Conservation (phyloP, 2,329 filamentous ascomycete species). For the Ascochyta fabae region DNA sequence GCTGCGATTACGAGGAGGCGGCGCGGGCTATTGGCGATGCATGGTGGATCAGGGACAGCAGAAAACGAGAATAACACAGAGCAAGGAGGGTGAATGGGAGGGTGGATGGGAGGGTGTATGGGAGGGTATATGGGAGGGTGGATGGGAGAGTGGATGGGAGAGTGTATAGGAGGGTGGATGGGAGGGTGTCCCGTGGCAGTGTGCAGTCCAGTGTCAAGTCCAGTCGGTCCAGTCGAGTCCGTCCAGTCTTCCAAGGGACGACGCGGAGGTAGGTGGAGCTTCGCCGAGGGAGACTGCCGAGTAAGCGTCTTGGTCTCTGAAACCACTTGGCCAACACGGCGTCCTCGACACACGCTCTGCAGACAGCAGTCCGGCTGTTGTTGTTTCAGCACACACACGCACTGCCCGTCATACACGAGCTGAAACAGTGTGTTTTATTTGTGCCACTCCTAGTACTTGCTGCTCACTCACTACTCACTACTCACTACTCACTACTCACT, state of each 20-base stretch:
- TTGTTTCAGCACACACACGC: slow-evolving; percentile 1
- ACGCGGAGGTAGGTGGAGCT: slow-evolving; percentile 1
- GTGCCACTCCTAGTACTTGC: too few species aligned
- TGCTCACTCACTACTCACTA: too few species aligned
- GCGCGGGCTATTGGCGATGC: slow-evolving; percentile 7
- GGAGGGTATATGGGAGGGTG: too few species aligned
- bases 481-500: too few species aligned
- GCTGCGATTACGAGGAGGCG: slow-evolving; percentile 5
- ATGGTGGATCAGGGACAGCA: slow-evolving; percentile 5
- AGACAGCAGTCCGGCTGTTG: background rate
- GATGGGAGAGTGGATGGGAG: too few species aligned
- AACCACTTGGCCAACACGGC: slow-evolving; percentile 10
- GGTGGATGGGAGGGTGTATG: background rate
- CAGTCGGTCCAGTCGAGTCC: background rate
- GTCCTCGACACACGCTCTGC: background rate
- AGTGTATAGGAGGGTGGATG: too few species aligned
- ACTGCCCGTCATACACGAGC: background rate
- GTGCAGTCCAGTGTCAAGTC: too few species aligned
- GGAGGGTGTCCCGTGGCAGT: too few species aligned
- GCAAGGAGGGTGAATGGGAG: slow-evolving; percentile 16
- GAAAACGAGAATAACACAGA: background rate
- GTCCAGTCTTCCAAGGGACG: slow-evolving; percentile 11
- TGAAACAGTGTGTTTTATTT: background rate
- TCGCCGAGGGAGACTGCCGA: slow-evolving; percentile 2
- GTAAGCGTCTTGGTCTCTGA: slow-evolving; percentile 22